Base-by-base conservation (phyloP, 805 yeast genomes). In the Ogataea paradorogensis region DNA sequence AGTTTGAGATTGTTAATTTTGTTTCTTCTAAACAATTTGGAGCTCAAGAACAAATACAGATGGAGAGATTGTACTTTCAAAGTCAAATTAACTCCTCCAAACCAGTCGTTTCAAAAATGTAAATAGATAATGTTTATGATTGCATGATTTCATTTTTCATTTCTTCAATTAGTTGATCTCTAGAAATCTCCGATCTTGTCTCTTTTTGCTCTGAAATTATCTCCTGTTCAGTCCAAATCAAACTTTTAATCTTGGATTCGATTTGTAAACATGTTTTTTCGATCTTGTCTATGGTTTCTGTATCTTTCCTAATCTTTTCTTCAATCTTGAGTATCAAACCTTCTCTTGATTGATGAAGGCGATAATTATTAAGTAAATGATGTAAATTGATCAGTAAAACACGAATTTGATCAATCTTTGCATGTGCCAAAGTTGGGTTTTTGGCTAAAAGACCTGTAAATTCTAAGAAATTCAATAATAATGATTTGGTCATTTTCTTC, bases 341-440 rank as follows among this genome's bases (percentile, higher is more conserved):
- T 55, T 93, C 99, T 37, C 97, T 71, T 3, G 95, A 84, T 58
- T 93, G 99, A 62, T 93, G 98, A 3, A 97, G 93, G 45, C 99
- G 71, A 62, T 93, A 93, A 37, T 90, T 89, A 59, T 93, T 93
- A 43, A 93, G 66, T 26, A 93, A 66, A 60, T 93, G 98, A 59
- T 93, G 97, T 48, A 93, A 80, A 56, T 93, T 93, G 56, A 91
- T 83, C 37, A 93, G 66, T 9, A 91, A 79, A 10, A 83, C 73
- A 47, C 95, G 76, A 27, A 93, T 77, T 48, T 87, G 79, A 48
- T 89, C 95, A 20, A 89, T 76, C 52, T 87, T 84, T 5, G 63
- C 60, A 33, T 63, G 63, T 39, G 72, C 73, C 37, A 75, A 67
- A 15, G 74, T 73, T 1, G 99, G 97, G 43, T 84, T 78, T 9